Evolutionary conservation across 1,139 yeast genomes (phyloP).

Genomic region (Yamadazyma blattariae): DNA sequence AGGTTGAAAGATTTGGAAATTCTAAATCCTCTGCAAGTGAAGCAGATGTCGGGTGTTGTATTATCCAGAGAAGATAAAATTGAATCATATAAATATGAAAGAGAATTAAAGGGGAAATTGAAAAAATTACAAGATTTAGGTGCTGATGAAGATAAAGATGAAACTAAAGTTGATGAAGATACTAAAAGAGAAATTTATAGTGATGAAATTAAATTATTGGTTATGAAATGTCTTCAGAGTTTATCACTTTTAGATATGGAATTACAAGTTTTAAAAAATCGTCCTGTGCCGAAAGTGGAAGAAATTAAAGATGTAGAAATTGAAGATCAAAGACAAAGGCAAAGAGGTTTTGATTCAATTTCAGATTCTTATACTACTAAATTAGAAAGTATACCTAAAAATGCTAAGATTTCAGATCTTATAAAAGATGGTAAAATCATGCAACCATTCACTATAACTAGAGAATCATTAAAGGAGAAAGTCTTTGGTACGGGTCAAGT

Average conservation of each 20-base stretch:
- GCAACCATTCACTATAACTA: constrained; percentile 80
- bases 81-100: constrained; percentile 60
- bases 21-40: constrained; percentile 35
- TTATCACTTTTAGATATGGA: constrained; percentile 61
- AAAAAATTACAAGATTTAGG: background rate
- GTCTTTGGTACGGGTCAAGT: constrained; percentile 93
- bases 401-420: constrained; percentile 31
- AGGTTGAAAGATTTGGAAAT: constrained; percentile 38
- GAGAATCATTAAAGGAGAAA: constrained; percentile 55
- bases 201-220: constrained; percentile 52
- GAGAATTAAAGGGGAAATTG: constrained; percentile 47
- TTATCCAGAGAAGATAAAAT: constrained; percentile 70
- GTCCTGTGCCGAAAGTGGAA: constrained; percentile 21
- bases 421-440: constrained; percentile 72
- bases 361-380: constrained; percentile 48
- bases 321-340: too few relatives aligned
- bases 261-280: constrained; percentile 45
- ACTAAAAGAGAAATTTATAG: constrained; percentile 49
- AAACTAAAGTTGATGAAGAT: constrained; percentile 47
- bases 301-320: background rate
- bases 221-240: constrained; percentile 51
- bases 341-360: background rate
- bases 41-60: constrained; percentile 30
- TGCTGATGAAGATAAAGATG: constrained; percentile 23
- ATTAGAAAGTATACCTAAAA: constrained; percentile 44